Evolutionary conservation across 1,284 basidiomycete species (phyloP).

Genomic region (Microbotryomycetes sp.): DNA sequence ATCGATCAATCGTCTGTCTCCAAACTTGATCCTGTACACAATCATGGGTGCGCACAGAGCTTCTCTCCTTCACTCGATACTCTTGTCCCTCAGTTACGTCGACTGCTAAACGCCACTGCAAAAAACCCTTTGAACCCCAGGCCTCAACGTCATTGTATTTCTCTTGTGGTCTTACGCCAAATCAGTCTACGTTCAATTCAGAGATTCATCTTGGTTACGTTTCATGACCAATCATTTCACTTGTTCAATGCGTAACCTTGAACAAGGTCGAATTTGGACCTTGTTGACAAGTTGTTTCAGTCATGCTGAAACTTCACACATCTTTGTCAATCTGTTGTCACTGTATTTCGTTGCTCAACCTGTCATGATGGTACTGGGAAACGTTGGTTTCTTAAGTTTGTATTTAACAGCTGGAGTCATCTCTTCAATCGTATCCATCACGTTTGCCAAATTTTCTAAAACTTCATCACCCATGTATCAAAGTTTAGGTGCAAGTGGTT

Average conservation of each 20-base stretch:
- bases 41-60: too few species aligned
- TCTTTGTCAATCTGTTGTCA: slow-evolving; percentile 21
- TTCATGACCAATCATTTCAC: slow-evolving; percentile 28
- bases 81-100: too few species aligned
- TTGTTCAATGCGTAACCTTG: slow-evolving; percentile 20
- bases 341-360: slow-evolving; percentile 27
- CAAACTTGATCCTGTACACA: too few species aligned
- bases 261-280: slow-evolving; percentile 21
- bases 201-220: slow-evolving; percentile 11
- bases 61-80: too few species aligned
- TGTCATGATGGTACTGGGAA: slow-evolving; percentile 22
- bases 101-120: too few species aligned
- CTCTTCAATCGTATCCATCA: slow-evolving; percentile 10
- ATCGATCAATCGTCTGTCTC: too few species aligned
- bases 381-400: slow-evolving; percentile 24
- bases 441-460: background rate
- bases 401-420: slow-evolving; percentile 25
- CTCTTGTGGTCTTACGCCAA: slow-evolving; percentile 20
- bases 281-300: slow-evolving; percentile 23
- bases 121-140: too few species aligned
- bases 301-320: slow-evolving; percentile 21
- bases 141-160: slow-evolving; percentile 20
- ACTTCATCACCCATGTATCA: background rate
- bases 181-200: slow-evolving; percentile 11
- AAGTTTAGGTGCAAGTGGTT: slow-evolving; percentile 21